Conservation (phyloP, 495 filamentous ascomycete species). For the Emericellopsis terricola region DNA sequence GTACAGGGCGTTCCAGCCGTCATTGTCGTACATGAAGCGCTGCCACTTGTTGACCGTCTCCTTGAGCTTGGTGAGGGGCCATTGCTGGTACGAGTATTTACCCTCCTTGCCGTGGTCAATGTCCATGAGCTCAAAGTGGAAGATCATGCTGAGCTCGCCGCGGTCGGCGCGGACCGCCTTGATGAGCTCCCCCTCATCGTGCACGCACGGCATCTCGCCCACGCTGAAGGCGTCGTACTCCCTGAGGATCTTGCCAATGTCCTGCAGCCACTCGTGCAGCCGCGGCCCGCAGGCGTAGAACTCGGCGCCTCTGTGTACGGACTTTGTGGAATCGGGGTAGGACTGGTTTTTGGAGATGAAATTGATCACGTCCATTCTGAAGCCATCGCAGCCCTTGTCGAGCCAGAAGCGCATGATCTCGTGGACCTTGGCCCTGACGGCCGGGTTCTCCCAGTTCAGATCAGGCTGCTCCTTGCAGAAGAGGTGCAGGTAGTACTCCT, state of each 20-base stretch:
- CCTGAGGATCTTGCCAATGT: slow-evolving; percentile 43
- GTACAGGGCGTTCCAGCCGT: slow-evolving; percentile 56
- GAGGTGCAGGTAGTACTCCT: slow-evolving; percentile 44
- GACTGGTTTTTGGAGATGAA: slow-evolving; percentile 40
- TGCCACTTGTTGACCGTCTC: slow-evolving; percentile 44
- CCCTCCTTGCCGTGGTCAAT: slow-evolving; percentile 35
- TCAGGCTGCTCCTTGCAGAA: slow-evolving; percentile 38
- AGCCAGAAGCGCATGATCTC: slow-evolving; percentile 42
- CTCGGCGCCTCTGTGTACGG: slow-evolving; percentile 33
- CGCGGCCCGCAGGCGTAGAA: slow-evolving; percentile 48
- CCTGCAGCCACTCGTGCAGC: slow-evolving; percentile 46
- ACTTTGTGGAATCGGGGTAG: slow-evolving; percentile 32
- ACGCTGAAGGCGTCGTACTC: slow-evolving; percentile 53
- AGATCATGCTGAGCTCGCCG: slow-evolving; percentile 56
- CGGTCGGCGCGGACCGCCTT: slow-evolving; percentile 37
- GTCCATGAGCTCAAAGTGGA: slow-evolving; percentile 47
- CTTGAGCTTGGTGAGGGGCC: slow-evolving; percentile 38
- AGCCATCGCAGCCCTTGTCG: slow-evolving; percentile 36
- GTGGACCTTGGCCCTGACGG: slow-evolving; percentile 33
- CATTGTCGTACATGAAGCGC: slow-evolving; percentile 45
- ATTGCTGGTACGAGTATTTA: slow-evolving; percentile 15
- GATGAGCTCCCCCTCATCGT: slow-evolving; percentile 37
- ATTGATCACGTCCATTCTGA: slow-evolving; percentile 47
- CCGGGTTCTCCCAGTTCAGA: slow-evolving; percentile 43
- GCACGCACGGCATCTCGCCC: slow-evolving; percentile 51